These are phyloP conservation scores for Fusarium albosuccineum DNA, from an alignment of 2,329 filamentous ascomycete species.

Conservation along the genomic window DNA sequence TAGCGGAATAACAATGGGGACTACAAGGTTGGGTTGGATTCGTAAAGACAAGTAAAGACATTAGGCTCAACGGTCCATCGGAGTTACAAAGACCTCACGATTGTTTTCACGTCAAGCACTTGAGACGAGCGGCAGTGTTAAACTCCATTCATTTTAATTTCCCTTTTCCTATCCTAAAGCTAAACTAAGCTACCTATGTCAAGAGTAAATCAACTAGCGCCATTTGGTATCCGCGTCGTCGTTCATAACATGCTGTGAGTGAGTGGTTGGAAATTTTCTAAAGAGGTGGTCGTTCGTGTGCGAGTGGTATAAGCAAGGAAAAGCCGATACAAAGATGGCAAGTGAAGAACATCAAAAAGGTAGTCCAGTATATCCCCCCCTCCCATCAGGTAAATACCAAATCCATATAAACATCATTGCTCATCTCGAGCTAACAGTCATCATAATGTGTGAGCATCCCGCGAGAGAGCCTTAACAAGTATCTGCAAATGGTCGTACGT, in stretches of 20 bases:
- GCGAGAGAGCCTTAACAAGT: slow-evolving; percentile 46
- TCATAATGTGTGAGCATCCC: slow-evolving; percentile 46
- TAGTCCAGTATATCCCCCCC: background rate
- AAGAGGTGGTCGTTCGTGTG: slow-evolving; percentile 30
- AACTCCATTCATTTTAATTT: slow-evolving; percentile 25
- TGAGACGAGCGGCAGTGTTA: background rate
- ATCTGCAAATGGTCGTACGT: slow-evolving; percentile 43
- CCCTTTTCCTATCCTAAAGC: slow-evolving; percentile 42
- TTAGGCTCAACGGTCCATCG: too few species aligned
- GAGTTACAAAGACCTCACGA: too few species aligned
- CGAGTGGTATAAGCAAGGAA: slow-evolving; percentile 30
- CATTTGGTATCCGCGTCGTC: slow-evolving; percentile 39
- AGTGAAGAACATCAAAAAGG: slow-evolving; percentile 23
- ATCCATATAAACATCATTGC: slow-evolving; percentile 39
- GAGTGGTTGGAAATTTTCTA: slow-evolving; percentile 34
- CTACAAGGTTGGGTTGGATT: too few species aligned
- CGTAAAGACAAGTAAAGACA: too few species aligned
- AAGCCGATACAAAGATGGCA: slow-evolving; percentile 9
- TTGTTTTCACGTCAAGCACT: too few species aligned
- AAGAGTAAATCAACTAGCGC: slow-evolving; percentile 31
- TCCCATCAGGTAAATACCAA: slow-evolving; percentile 11
- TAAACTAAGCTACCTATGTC: slow-evolving; percentile 36
- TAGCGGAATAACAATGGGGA: too few species aligned
- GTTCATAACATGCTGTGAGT: slow-evolving; percentile 26
- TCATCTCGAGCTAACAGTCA: slow-evolving; percentile 46